phyloP scores from a whole-genome alignment of 179 eudicot species.

The Silene noctiflora region DNA sequence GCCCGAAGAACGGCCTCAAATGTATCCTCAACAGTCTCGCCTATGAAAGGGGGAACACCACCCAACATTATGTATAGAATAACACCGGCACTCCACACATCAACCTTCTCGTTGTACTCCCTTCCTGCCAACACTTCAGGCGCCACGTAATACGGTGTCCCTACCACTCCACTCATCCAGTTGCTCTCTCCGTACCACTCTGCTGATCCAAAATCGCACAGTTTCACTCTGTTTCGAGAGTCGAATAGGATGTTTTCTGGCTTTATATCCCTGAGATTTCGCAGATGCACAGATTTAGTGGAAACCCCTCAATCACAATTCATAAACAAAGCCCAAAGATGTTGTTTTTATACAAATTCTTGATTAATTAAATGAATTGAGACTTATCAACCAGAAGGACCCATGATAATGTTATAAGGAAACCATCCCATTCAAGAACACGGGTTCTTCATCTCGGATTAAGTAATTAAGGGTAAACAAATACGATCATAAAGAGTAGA shows the following conservation, averaged over 20 bases:
- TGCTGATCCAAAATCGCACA: conserved; percentile 85
- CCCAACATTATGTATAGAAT: conserved; percentile 77
- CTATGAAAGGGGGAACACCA: conserved; percentile 79
- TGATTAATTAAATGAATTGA: too few relatives aligned
- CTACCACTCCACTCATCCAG: conserved; percentile 73
- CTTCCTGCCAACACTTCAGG: conserved; percentile 77
- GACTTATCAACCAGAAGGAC: too few relatives aligned
- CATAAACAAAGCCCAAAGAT: too few relatives aligned
- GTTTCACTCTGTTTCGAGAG: conserved; percentile 43
- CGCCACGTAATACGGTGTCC: conserved; percentile 93
- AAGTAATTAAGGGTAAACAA: too few relatives aligned
- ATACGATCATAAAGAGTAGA: not conserved
- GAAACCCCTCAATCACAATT: too few relatives aligned
- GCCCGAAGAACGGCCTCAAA: conserved; percentile 72
- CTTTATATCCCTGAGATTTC: conserved; percentile 48
- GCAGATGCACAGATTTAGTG: not conserved
- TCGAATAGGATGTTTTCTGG: conserved; percentile 82
- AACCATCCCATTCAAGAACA: too few relatives aligned
- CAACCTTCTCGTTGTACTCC: conserved; percentile 79
- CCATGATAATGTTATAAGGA: too few relatives aligned
- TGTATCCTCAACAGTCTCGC: conserved; percentile 63
- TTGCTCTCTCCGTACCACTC: conserved; percentile 55
- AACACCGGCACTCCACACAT: conserved; percentile 91
- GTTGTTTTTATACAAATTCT: too few relatives aligned
- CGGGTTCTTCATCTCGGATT: too few relatives aligned